Percentiles rank a stretch among this genome's conserved stretches.
These are phyloP conservation scores for Collybia sordida DNA, from an alignment of 768 basidiomycete species.

Conservation along the genomic window DNA sequence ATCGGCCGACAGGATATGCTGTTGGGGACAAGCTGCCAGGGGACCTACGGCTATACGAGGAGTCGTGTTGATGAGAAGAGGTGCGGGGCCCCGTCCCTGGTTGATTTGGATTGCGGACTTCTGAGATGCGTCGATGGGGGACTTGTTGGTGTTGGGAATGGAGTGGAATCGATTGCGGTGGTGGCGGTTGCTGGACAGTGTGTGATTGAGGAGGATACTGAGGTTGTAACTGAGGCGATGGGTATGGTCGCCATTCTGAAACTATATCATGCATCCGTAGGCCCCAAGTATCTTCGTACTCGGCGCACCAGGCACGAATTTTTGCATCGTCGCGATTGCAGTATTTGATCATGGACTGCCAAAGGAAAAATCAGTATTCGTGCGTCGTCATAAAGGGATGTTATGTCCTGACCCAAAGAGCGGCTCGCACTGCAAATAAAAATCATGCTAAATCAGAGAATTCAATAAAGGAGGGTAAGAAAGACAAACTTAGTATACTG, in stretches of 20 bases:
- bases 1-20: slow-evolving; percentile 29
- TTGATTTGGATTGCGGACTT: slow-evolving; percentile 24
- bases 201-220: slow-evolving; percentile 8
- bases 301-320: slow-evolving; percentile 56
- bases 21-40: slow-evolving; percentile 25
- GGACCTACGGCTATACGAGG: slow-evolving; percentile 22
- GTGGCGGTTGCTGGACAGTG: slow-evolving; percentile 8
- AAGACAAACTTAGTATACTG: slow-evolving; percentile 40
- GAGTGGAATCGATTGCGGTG: slow-evolving; percentile 20
- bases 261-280: slow-evolving; percentile 53
- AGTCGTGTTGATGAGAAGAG: slow-evolving; percentile 28
- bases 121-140: slow-evolving; percentile 30
- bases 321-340: slow-evolving; percentile 53
- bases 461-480: not conserved
- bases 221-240: slow-evolving; percentile 35
- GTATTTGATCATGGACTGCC: slow-evolving; percentile 66
- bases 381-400: slow-evolving; percentile 4
- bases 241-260: slow-evolving; percentile 35
- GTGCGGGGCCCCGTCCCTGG: slow-evolving; percentile 22
- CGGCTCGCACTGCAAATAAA: slow-evolving; percentile 49
- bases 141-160: slow-evolving; percentile 12
- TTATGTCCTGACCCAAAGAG: slow-evolving; percentile 56
- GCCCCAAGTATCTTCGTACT: slow-evolving; percentile 70
- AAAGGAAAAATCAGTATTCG: slow-evolving; percentile 7
- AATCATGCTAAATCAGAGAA: slow-evolving; percentile 2